Conservation (phyloP, 2,329 filamentous ascomycete genomes). For the Fusarium nodosum region DNA sequence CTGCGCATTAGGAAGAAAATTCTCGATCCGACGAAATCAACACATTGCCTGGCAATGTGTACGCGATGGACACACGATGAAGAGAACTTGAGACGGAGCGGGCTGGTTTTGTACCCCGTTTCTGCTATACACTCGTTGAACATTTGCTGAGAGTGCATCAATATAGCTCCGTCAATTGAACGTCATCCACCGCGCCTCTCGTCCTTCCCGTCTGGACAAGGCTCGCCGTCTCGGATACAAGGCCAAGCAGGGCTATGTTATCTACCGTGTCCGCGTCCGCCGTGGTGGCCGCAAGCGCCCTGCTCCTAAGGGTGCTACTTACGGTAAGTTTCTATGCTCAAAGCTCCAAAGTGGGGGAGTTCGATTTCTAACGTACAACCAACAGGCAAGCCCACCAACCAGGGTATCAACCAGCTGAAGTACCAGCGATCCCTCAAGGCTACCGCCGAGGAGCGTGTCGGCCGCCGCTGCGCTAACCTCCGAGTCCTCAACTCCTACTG, state of each 20-base stretch:
- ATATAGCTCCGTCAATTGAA: slow-evolving; percentile 99
- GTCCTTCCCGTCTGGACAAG: slow-evolving; percentile 99
- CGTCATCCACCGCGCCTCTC: slow-evolving; percentile 99
- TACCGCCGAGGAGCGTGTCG: slow-evolving; percentile 99
- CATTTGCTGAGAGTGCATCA: slow-evolving; percentile 99
- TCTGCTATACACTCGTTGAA: slow-evolving; percentile 99
- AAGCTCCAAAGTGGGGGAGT: neutral
- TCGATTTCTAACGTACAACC: slow-evolving; percentile 40
- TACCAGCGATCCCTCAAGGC: slow-evolving; percentile 99
- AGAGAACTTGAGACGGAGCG: slow-evolving; percentile 24
- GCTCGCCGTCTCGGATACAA: slow-evolving; percentile 99
- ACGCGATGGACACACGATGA: slow-evolving; percentile 8
- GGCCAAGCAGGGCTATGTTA: slow-evolving; percentile 99
- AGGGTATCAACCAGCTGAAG: slow-evolving; percentile 99
- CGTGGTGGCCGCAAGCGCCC: slow-evolving; percentile 99
- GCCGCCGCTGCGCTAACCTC: slow-evolving; percentile 98
- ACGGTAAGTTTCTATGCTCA: slow-evolving; percentile 74
- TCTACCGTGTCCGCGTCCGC: slow-evolving; percentile 99
- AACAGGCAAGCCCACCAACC: slow-evolving; percentile 99
- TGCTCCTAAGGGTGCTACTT: slow-evolving; percentile 97
- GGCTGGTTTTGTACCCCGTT: slow-evolving; percentile 45
- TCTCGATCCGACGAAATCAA: slow-evolving; percentile 20
- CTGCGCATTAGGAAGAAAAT: slow-evolving; percentile 35
- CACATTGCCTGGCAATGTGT: slow-evolving; percentile 2
- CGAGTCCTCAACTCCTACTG: slow-evolving; percentile 99